Evolutionary conservation across 2,329 filamentous ascomycete species (phyloP).

Genomic region (Lecanosticta acicola): DNA sequence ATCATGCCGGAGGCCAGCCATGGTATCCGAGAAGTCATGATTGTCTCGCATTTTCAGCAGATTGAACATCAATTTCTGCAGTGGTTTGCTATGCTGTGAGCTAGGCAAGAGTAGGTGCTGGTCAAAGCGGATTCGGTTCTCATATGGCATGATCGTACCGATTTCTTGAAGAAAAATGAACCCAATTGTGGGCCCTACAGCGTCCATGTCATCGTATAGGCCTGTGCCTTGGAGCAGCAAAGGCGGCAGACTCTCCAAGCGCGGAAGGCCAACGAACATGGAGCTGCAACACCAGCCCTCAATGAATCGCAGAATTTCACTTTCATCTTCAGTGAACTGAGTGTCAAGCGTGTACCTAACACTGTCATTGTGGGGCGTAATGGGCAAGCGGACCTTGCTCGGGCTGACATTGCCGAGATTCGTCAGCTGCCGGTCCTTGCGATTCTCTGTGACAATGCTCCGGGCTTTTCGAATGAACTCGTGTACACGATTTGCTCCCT

Average conservation of each 20-base stretch:
- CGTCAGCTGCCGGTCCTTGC: conserved; percentile 31
- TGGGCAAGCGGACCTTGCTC: conserved; percentile 30
- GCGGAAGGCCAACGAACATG: conserved; percentile 49
- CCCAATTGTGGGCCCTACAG: conserved; percentile 35
- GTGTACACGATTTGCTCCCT: conserved; percentile 29
- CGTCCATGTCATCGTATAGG: conserved; percentile 53
- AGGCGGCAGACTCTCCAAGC: conserved; percentile 57
- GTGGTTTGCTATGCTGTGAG: conserved; percentile 39
- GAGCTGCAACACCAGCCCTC: conserved; percentile 60
- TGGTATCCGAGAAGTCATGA: conserved; percentile 47
- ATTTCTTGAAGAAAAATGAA: conserved; percentile 72
- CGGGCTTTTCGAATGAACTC: conserved; percentile 40
- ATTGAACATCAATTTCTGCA: conserved; percentile 38
- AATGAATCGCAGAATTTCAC: conserved; percentile 60
- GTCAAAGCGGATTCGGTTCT: conserved; percentile 60
- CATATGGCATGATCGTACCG: conserved; percentile 64
- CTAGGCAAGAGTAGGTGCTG: conserved; percentile 49
- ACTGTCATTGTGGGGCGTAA: conserved; percentile 21
- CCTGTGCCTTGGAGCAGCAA: conserved; percentile 57
- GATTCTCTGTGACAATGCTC: conserved; percentile 36
- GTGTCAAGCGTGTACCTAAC: conserved; percentile 23
- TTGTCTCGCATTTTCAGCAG: conserved; percentile 24
- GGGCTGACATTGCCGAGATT: conserved; percentile 30
- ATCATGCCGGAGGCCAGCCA: conserved; percentile 53
- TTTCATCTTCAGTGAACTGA: conserved; percentile 47